Conservation (phyloP, 2,329 filamentous ascomycete species). For the Aspergillus niger region DNA sequence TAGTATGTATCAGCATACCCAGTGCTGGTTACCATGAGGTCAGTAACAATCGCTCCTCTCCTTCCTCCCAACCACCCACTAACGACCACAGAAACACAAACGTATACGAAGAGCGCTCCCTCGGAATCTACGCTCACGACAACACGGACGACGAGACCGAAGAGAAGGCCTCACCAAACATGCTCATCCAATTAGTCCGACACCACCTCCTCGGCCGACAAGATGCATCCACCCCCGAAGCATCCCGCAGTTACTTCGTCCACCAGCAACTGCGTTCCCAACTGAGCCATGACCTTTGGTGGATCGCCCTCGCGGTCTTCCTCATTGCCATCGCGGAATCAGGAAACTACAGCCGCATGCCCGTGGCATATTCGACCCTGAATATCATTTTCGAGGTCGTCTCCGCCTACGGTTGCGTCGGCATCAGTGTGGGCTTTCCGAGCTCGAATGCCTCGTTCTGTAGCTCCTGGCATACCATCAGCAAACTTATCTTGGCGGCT, state of each 20-base stretch:
- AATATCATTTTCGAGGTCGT: slow-evolving; percentile 56
- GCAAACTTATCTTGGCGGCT: slow-evolving; percentile 60
- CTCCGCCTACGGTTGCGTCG: slow-evolving; percentile 63
- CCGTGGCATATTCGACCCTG: slow-evolving; percentile 59
- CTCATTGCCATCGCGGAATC: slow-evolving; percentile 64
- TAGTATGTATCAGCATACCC: slow-evolving; percentile 42
- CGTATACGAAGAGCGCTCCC: slow-evolving; percentile 69
- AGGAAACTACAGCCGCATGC: slow-evolving; percentile 54
- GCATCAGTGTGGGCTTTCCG: slow-evolving; percentile 60
- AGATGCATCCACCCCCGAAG: slow-evolving; percentile 23
- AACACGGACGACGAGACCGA: slow-evolving; percentile 21
- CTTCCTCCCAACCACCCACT: not conserved
- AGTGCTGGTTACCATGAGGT: slow-evolving; percentile 39
- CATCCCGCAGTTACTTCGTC: slow-evolving; percentile 52
- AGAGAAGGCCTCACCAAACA: slow-evolving; percentile 23
- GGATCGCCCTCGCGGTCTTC: slow-evolving; percentile 62
- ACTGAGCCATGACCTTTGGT: slow-evolving; percentile 68
- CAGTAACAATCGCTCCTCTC: slow-evolving; percentile 1
- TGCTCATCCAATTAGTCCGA: slow-evolving; percentile 30
- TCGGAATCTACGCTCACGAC: slow-evolving; percentile 53
- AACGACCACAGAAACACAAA: slow-evolving; percentile 60
- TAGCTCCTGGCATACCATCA: slow-evolving; percentile 56
- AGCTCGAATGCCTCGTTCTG: slow-evolving; percentile 57
- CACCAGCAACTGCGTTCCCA: slow-evolving; percentile 64
- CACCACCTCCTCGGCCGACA: slow-evolving; percentile 29